Base-by-base conservation (phyloP, 352 stramenopile genomes). In the Phytophthora macrochlamydospora region DNA sequence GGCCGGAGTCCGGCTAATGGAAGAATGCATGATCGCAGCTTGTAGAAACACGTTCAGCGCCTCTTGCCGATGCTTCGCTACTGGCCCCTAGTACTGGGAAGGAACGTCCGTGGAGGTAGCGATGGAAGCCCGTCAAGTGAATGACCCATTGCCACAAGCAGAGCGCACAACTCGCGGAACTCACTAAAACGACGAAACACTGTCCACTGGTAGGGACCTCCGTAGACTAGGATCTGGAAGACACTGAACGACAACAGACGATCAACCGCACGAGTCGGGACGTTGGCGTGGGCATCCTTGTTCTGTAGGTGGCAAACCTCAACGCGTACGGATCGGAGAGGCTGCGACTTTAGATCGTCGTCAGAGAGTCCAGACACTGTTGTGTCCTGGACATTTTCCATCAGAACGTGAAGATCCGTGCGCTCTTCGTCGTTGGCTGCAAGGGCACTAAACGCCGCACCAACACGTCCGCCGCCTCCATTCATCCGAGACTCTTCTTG, bases 281-380 rank as follows among this genome's bases (percentile, higher is more conserved):
- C 87, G 61, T 89, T 91, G 14, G 85, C 84, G 35, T 89, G 81
- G n/a, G 87, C 87, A 62, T 95, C 87, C 59, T 93, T 92, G 79
- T 95, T 95, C 63, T 94, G 83, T 52, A 95, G 60, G 62, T 95
- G 87, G 57, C 87, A 95, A 24, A 95, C 67, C 71, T 95, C 87
- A 38, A 95, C 83, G 45, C 86, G 84, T 42, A 95, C 83, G 3
- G 83, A 91, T 14, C 87, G 85, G 43, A 95, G 73, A 11, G 87
- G 87, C 58, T 95, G 87, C 24, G 80, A 79, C 30, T 76, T 79
- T 32, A 95, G 65, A 50, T 95, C 87, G 6, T 92, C 76, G 30
- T 76, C 78, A 7, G 77, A 87, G 35, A 95, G 50, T 1, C 84
- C 85, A n/a, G 81, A 83, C 31, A 95, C 83, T 52, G 87, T 90